Percentiles rank a stretch among this genome's conserved stretches.
phyloP scores from a whole-genome alignment of 495 filamentous ascomycete species.

The Filosporella fistucella region DNA sequence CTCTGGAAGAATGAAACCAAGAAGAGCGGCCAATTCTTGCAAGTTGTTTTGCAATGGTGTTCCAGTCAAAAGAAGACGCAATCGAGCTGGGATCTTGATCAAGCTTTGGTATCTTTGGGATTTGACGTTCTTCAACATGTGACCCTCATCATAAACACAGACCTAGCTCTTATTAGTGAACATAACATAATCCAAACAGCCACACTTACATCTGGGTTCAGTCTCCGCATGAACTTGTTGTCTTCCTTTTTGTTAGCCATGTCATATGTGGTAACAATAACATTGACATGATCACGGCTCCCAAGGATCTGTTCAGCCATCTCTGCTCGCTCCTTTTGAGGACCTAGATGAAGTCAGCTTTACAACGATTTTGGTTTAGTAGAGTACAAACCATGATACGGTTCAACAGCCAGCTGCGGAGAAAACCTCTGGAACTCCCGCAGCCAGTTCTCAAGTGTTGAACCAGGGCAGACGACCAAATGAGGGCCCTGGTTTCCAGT shows the following conservation, averaged over 20 bases:
- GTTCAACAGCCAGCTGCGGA: conserved; percentile 64
- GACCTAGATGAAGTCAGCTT: conserved; percentile 28
- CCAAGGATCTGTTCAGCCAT: conserved; percentile 64
- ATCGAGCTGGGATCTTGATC: conserved; percentile 69
- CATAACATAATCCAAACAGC: neutral
- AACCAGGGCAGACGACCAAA: conserved; percentile 84
- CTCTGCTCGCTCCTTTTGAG: conserved; percentile 54
- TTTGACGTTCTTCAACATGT: conserved; percentile 80
- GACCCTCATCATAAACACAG: conserved; percentile 90
- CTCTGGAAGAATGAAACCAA: conserved; percentile 85
- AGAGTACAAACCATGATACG: conserved; percentile 70
- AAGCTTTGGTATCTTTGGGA: conserved; percentile 77
- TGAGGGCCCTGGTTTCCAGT: conserved; percentile 68
- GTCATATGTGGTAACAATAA: conserved; percentile 88
- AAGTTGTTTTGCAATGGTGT: conserved; percentile 97
- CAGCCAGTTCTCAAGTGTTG: conserved; percentile 93
- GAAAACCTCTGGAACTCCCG: conserved; percentile 88
- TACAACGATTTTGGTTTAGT: too few species aligned
- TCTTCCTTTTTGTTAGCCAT: conserved; percentile 60
- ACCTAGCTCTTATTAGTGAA: conserved; percentile 31
- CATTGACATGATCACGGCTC: conserved; percentile 63
- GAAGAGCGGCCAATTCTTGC: conserved; percentile 79
- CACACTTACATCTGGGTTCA: conserved; percentile 44
- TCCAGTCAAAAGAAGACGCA: conserved; percentile 83
- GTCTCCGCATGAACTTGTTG: conserved; percentile 62